Evolutionary conservation across 2,329 filamentous ascomycete species (phyloP), one percentile per base, ranked within the genome.

Genomic region (Aureobasidium sp.): DNA sequence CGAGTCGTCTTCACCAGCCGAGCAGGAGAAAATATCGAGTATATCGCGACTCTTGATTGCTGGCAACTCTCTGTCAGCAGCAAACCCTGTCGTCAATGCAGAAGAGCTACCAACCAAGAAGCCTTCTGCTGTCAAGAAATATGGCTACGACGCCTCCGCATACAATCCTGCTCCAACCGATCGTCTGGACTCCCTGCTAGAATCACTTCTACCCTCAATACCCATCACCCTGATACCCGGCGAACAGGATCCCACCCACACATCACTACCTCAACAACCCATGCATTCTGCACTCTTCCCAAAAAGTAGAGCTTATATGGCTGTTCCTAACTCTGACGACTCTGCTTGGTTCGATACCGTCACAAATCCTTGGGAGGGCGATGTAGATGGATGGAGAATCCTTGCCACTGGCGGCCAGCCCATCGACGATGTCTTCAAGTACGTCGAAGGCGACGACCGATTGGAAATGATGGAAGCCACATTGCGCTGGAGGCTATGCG

Each of bases 241-340:
- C 17, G 83, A 83, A 17, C 81, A 84, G 36, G 95, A 99, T 73
- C 92, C 94, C 0, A 91, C 94, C 55, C 96, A 96, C 70, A 85
- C 89, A 58, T 89, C 90, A 65, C 84, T 96, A 32, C 94, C 94
- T 0, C 94, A 99, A 71, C 94, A 97, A 73, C 88, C 90, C 1
- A 89, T 99, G 55, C 94, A 99, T 74, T 80, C 89, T 5, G 93
- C 94, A 64, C 91, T 99, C 84, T 94, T 99, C 68, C 89, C 91
- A 0, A 81, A 83, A 9, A 80, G 90, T 20, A 82, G 91, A 65
- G 78, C 83, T 8, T 99, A 90, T 71, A 82, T 82, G 37, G 4
- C 68, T 72, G 64, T 55, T 3, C 69, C 71, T 3, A 57, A 66
- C n/a, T 39, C 60, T 5, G 60, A 59, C 39, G 56, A 56, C 3